These are phyloP conservation scores for Chlorociboria aeruginascens DNA, from an alignment of 495 filamentous ascomycete species.

Conservation along the genomic window DNA sequence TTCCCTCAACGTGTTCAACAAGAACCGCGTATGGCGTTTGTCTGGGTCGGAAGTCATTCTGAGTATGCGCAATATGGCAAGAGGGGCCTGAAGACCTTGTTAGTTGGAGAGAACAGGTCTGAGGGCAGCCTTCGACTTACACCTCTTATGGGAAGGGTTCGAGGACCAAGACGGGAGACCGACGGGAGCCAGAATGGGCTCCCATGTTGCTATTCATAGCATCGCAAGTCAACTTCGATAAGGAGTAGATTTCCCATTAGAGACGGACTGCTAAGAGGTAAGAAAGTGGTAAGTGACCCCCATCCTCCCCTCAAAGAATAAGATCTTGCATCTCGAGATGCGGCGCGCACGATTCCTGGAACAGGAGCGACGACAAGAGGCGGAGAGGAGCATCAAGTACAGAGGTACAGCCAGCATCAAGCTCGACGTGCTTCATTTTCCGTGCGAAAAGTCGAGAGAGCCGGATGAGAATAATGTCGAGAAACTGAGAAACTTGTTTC, in stretches of 20 bases:
- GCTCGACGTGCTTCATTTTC: too few relatives aligned
- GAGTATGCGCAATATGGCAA: neutral
- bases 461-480: conserved; percentile 5
- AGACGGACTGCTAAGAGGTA: neutral
- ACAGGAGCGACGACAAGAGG: too few relatives aligned
- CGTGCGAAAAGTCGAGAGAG: neutral
- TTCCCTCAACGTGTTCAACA: conserved; percentile 1
- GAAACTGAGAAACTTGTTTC: conserved; percentile 6
- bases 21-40: conserved; percentile 1
- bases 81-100: neutral
- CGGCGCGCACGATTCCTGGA: too few relatives aligned
- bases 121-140: neutral
- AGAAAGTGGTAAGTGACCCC: neutral
- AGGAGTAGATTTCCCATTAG: neutral
- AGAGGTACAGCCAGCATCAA: too few relatives aligned
- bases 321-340: neutral
- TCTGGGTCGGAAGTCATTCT: conserved; percentile 1
- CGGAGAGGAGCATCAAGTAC: too few relatives aligned
- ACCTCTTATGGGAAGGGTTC: neutral
- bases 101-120: conserved; percentile 1
- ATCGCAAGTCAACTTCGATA: conserved; percentile 2
- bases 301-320: neutral
- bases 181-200: neutral
- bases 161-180: neutral
- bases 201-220: neutral